Evolutionary conservation across 2,329 filamentous ascomycete species (phyloP).

Genomic region (Calonectria pseudoreteaudii): DNA sequence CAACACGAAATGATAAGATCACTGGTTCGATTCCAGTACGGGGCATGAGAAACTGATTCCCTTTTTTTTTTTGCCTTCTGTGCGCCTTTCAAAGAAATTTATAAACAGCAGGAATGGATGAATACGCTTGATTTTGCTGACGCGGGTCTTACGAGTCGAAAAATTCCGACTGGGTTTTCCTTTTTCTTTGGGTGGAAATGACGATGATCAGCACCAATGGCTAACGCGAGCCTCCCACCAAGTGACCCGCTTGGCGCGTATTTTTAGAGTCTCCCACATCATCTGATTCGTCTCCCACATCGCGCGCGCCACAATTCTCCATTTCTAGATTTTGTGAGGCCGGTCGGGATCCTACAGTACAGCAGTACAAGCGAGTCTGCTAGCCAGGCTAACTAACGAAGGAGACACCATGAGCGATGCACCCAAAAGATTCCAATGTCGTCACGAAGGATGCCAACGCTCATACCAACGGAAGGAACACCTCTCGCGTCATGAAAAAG

Average conservation of each 20-base stretch:
- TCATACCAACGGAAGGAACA: neutral
- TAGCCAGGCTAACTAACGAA: neutral
- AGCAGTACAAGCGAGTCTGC: neutral
- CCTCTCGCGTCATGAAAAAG: neutral
- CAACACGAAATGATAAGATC: neutral
- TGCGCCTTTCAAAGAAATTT: too few relatives aligned
- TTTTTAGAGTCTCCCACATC: too few relatives aligned
- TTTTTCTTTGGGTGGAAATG: neutral
- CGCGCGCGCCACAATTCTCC: neutral
- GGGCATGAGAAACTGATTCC: neutral
- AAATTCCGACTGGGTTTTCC: neutral
- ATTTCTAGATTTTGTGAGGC: neutral
- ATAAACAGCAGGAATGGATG: too few relatives aligned
- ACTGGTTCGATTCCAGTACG: constrained; percentile 11
- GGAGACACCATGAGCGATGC: neutral
- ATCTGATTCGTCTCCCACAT: neutral
- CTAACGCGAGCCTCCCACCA: too few relatives aligned
- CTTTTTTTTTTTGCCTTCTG: neutral
- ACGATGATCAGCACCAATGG: neutral
- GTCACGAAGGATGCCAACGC: neutral
- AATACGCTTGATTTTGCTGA: neutral
- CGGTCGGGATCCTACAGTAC: neutral
- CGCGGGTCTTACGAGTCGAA: neutral
- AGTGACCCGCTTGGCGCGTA: neutral
- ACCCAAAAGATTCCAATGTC: neutral